Evolutionary conservation across 1,284 basidiomycete genomes (phyloP).

Genomic region (Fomes fomentarius): DNA sequence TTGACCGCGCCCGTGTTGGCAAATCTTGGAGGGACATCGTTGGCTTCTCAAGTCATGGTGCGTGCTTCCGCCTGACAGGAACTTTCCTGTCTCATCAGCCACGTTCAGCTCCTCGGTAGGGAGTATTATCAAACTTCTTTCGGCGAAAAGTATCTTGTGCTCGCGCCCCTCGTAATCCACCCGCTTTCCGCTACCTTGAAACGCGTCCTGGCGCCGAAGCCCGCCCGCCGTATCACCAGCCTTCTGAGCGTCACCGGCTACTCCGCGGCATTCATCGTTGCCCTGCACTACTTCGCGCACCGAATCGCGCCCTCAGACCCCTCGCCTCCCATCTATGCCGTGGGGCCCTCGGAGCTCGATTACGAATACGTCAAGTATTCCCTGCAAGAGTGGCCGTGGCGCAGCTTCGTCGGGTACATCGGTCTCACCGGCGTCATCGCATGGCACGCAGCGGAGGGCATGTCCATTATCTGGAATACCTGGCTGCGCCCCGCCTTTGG

Average conservation of each 20-base stretch:
- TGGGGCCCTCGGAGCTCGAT: conserved; percentile 73
- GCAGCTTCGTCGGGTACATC: conserved; percentile 61
- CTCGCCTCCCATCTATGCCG: conserved; percentile 49
- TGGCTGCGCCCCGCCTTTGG: conserved; percentile 37
- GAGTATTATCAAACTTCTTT: conserved; percentile 78
- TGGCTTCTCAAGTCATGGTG: conserved; percentile 75
- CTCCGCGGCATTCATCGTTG: conserved; percentile 53
- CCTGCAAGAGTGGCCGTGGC: conserved; percentile 59
- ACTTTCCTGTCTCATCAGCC: background rate
- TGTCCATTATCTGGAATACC: conserved; percentile 53
- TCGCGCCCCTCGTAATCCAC: conserved; percentile 63
- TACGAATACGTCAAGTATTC: conserved; percentile 76
- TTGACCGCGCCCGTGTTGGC: conserved; percentile 69
- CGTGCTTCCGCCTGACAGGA: conserved; percentile 15
- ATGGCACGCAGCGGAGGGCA: conserved; percentile 64
- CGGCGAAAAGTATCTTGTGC: conserved; percentile 64
- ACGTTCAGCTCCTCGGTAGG: conserved; percentile 43
- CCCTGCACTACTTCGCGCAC: conserved; percentile 67
- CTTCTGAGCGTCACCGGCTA: conserved; percentile 61
- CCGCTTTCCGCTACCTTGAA: conserved; percentile 57
- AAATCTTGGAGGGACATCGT: conserved; percentile 64
- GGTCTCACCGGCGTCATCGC: conserved; percentile 55
- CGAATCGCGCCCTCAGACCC: conserved; percentile 52
- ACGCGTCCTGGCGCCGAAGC: conserved; percentile 47
- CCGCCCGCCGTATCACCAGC: conserved; percentile 45